Percentiles rank a stretch among this genome's conserved stretches.
phyloP scores from a whole-genome alignment of 306 rosid genomes.

The Spatholobus suberectus region DNA sequence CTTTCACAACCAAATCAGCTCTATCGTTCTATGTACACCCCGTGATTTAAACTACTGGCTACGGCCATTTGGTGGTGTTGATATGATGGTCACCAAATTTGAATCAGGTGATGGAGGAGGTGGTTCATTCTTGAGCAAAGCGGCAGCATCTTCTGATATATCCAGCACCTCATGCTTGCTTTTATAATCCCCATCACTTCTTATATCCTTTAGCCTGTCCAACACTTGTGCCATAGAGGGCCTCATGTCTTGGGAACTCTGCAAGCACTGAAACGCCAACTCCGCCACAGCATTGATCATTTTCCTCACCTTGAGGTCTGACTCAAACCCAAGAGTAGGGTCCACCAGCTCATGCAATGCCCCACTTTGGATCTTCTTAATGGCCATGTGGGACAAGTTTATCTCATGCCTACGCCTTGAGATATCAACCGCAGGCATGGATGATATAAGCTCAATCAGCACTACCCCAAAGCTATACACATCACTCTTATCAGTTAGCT shows the following conservation, averaged over 20 bases:
- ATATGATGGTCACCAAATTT: conserved; percentile 36
- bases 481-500: conserved; percentile 80
- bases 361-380: conserved; percentile 71
- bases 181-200: conserved; percentile 40
- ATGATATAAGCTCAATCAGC: conserved; percentile 74
- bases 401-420: conserved; percentile 70
- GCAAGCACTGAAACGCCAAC: conserved; percentile 86
- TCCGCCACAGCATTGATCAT: conserved; percentile 79
- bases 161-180: conserved; percentile 52
- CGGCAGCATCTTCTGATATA: conserved; percentile 48
- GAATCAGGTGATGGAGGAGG: conserved; percentile 64
- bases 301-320: conserved; percentile 55
- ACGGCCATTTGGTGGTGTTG: conserved; percentile 45
- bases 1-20: conserved; percentile 15
- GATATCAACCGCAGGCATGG: conserved; percentile 84
- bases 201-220: conserved; percentile 54
- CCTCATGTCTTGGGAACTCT: conserved; percentile 64
- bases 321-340: conserved; percentile 61
- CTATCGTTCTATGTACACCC: conserved; percentile 29
- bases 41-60: neutral
- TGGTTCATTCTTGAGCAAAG: conserved; percentile 54
- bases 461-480: conserved; percentile 93
- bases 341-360: conserved; percentile 72
- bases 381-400: conserved; percentile 79
- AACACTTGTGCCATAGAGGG: conserved; percentile 72